Evolutionary conservation across 2,329 filamentous ascomycete genomes (phyloP), one percentile per base, ranked within the genome.

Genomic region (Xylaria sp.): DNA sequence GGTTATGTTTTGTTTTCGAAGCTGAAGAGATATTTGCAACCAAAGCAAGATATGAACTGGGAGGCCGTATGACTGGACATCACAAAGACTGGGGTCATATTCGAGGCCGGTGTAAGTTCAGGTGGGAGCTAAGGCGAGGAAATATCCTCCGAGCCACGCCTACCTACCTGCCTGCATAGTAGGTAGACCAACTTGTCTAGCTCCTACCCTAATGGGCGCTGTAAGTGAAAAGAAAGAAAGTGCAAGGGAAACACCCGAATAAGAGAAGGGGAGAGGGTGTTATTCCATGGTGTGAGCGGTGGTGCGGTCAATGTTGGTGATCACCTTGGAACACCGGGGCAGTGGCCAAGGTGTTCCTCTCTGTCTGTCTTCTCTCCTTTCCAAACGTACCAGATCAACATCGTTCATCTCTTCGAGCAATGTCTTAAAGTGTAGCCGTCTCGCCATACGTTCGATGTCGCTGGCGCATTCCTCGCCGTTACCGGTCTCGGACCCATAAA

Each of bases 401-500:
- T 85, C 85, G 76, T 97, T 89, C 80, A 98, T 87, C 78, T 94
- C 93, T 65, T 89, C 87, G 28, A 97, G 89, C 60, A 87, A 85
- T 25, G 91, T 92, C 70, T 86, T 80, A 79, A 98, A 97, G 75
- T 90, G 93, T 66, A 97, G 82, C 36, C 95, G 87, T 80, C 95
- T 90, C 41, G 89, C 87, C 71, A 93, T 80, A 46, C 90, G 85
- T 45, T 91, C 93, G 69, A 98, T 83, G 78, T 97, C 93, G 75
- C 93, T 90, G 23, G 96, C 95, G 70, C 95, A 88, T 80, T 98
- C 95, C 80, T 97, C 93, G 63, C 93, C 91, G 77, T 96, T 97
- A 65, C 96, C 96, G 25, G 94, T 98, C 83, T 99, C 96, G 45
- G 95, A 97, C 63, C 93, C 96, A 81, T 97, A 99, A 39, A 97